Evolutionary conservation across 192 early-diverging fungal genomes (phyloP), one percentile per base, ranked within the genome.

Genomic region (Coemansia sp.): DNA sequence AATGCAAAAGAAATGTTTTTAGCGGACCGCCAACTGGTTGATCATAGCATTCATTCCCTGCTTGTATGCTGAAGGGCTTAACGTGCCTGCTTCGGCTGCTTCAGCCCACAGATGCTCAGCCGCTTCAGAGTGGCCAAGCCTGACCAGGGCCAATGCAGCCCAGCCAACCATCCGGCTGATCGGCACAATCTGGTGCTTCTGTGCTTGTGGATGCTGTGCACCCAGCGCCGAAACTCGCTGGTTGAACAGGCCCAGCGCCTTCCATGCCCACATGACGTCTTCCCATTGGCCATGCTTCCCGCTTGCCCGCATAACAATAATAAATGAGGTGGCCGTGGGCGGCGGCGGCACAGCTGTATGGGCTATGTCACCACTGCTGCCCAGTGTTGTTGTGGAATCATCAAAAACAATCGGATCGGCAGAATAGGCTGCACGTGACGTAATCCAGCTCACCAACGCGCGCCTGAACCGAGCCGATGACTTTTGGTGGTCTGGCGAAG

Each of bases 141-240:
- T 6, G 4, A 35, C 16, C 4, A 62, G 48, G 2, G 63, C 58
- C 21, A 65, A 46, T 11, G 51, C 59, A 10, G 44, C 59, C 70
- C 70, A 72, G n/a, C 54, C 63, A 18, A 72, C 40, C 55, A 72
- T 57, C 4, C 70, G 36, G 43, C 70, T 62, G 21, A 66, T 66
- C 21, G 59, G 63, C 30, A 12, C 43, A 18, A 72, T 30, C 2
- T 30, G 51, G 18, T 56, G 23, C 3, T 11, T n/a, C 37, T 11
- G 21, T 19, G 54, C 62, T 15, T 53, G 40, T 8, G 58, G 48
- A 7, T 53, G 43, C 6, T 11, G 37, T 0, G 12, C 13, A 6
- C 36, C 43, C 49, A 72, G n/a, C 0, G 21, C 13, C 9, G 55
- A 49, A 1, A 72, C 15, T 6, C 63, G 46, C 6, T 6, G 7